Evolutionary conservation across 1,139 yeast species (phyloP).

Genomic region (Blastobotrys petasosporus): DNA sequence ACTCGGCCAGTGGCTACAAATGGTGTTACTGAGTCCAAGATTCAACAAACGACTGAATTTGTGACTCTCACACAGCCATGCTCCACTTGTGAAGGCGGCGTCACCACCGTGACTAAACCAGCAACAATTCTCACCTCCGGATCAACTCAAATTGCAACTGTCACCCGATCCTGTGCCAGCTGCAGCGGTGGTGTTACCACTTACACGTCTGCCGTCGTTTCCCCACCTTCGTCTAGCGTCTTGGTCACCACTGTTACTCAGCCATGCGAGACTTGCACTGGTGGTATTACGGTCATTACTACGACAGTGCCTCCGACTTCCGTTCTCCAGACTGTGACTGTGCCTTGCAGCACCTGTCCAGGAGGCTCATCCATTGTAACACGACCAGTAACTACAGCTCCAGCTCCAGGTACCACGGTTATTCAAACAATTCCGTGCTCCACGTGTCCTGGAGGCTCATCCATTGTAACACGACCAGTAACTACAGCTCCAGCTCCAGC

Average conservation of each 20-base stretch:
- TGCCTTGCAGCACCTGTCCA: slow-evolving; percentile 7
- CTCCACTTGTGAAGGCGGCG: slow-evolving; percentile 3
- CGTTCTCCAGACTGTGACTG: slow-evolving; percentile 2
- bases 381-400: too few relatives aligned
- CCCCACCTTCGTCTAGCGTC: too few relatives aligned
- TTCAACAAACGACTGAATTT: too few relatives aligned
- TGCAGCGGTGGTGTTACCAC: too few relatives aligned
- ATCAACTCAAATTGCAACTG: too few relatives aligned
- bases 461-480: too few relatives aligned
- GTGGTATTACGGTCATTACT: background rate
- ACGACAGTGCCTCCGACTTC: background rate
- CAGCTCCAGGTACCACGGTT: too few relatives aligned
- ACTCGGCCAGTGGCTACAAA: slow-evolving; percentile 5
- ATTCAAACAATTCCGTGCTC: slow-evolving; percentile 6
- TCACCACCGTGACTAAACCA: background rate
- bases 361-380: slow-evolving; percentile 3
- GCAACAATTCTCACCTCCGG: too few relatives aligned
- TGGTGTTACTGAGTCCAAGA: background rate
- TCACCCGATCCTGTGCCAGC: too few relatives aligned
- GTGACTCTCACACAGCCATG: slow-evolving; percentile 3
- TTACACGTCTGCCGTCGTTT: background rate
- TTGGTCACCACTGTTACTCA: slow-evolving; percentile 3
- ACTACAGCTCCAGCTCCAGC: too few relatives aligned
- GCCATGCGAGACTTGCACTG: too few relatives aligned
- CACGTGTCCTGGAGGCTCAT: background rate